A percentile compares a stretch with the other conserved stretches of the same genome.
Evolutionary conservation across 2,329 filamentous ascomycete genomes (phyloP).

Genomic region (Amauroascus niger): DNA sequence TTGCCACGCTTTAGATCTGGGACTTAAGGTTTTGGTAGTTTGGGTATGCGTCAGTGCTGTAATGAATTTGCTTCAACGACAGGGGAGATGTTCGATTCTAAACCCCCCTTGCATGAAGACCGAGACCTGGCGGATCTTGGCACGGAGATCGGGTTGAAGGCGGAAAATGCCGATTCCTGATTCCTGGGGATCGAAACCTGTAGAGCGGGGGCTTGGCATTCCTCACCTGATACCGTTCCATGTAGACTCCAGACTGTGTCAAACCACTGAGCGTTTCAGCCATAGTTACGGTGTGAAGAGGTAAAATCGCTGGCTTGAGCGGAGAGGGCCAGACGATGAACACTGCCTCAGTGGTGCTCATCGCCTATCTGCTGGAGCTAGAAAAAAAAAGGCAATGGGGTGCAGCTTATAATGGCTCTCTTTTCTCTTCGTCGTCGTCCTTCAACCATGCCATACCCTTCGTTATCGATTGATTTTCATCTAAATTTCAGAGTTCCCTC

Average conservation of each 20-base stretch:
- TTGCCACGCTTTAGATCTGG: background rate
- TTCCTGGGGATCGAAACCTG: too few relatives aligned
- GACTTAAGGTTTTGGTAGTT: background rate
- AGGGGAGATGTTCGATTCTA: background rate
- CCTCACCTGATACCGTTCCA: background rate
- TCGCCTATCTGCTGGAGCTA: background rate
- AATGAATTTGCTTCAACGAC: background rate
- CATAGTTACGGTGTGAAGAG: background rate
- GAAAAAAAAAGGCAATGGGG: background rate
- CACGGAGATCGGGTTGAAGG: background rate
- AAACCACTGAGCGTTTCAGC: conserved; percentile 9
- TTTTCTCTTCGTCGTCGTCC: background rate
- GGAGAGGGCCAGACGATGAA: background rate
- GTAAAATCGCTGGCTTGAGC: background rate
- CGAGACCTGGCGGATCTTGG: background rate
- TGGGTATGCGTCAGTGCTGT: background rate
- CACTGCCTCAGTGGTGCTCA: conserved; percentile 8
- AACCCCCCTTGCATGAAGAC: background rate
- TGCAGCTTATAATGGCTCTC: conserved; percentile 6
- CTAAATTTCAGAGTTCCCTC: background rate
- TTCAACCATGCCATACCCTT: background rate
- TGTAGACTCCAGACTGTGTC: background rate
- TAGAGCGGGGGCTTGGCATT: background rate
- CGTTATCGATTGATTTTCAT: background rate
- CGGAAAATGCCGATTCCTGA: background rate